Evolutionary conservation across 202 grass and related monocot genomes (phyloP).

Genomic region (Panicum hallii): DNA sequence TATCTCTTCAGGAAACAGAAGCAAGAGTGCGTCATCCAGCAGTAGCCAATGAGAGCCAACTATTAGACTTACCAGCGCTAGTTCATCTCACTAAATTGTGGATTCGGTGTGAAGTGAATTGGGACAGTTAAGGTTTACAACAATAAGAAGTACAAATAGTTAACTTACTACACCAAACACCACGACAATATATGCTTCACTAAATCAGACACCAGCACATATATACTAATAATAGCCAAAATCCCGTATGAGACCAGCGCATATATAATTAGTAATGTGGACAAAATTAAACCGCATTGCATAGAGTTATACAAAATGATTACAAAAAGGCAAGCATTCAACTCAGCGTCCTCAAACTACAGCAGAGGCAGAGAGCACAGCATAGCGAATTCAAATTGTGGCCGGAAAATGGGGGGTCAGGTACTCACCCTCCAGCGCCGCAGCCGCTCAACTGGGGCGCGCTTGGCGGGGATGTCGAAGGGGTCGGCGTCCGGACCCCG

Average conservation of each 20-base stretch:
- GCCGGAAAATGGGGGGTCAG: not conserved
- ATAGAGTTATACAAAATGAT: too few species aligned
- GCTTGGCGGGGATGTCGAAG: constrained; percentile 85
- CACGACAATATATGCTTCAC: not conserved
- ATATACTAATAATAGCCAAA: constrained; percentile 11
- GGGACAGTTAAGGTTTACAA: not conserved
- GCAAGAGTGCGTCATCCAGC: not conserved
- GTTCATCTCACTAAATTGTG: not conserved
- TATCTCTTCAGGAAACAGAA: not conserved
- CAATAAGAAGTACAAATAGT: not conserved
- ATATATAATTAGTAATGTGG: not conserved
- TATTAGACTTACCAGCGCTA: not conserved
- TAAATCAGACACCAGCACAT: constrained; percentile 4
- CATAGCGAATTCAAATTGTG: constrained; percentile 28
- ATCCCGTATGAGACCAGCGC: not conserved
- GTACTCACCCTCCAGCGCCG: constrained; percentile 87
- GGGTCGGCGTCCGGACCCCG: constrained; percentile 34
- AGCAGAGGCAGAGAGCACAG: not conserved
- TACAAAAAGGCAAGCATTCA: not conserved
- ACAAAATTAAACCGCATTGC: constrained; percentile 12
- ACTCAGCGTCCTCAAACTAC: not conserved
- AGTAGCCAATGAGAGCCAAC: constrained; percentile 1
- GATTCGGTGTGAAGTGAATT: not conserved
- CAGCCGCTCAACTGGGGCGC: constrained; percentile 79
- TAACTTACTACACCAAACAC: not conserved